Conservation (phyloP, 208 protist species). For the Strigomonas oncopelti region DNA sequence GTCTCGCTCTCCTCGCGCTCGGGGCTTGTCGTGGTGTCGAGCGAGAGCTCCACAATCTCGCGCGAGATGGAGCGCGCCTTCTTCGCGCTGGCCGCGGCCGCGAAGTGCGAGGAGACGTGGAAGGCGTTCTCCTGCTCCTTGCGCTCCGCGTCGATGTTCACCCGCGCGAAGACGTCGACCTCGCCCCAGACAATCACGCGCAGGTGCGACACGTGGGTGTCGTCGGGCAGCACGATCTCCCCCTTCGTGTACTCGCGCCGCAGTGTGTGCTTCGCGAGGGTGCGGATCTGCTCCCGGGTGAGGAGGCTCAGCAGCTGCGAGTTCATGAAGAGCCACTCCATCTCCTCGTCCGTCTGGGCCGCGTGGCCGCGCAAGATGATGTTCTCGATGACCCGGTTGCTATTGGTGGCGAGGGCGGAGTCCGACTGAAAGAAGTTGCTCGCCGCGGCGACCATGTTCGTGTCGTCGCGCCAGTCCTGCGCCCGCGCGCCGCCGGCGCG, state of each 20-base stretch:
- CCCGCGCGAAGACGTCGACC: constrained; percentile 64
- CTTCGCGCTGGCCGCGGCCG: background rate
- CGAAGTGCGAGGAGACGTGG: constrained; percentile 22
- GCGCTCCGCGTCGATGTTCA: constrained; percentile 22
- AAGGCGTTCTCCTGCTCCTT: constrained; percentile 25
- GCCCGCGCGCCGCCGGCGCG: constrained; percentile 4
- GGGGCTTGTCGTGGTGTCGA: background rate
- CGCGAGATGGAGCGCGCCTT: background rate
- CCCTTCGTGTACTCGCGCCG: constrained; percentile 66
- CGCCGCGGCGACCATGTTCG: constrained; percentile 26
- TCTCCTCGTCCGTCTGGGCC: constrained; percentile 40
- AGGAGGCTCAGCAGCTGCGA: constrained; percentile 52
- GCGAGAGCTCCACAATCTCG: constrained; percentile 13
- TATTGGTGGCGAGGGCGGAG: constrained; percentile 22
- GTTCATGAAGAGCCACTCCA: constrained; percentile 59
- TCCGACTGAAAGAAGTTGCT: constrained; percentile 45
- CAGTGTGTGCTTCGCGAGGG: constrained; percentile 36
- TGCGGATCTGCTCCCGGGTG: constrained; percentile 32
- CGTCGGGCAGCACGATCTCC: constrained; percentile 46
- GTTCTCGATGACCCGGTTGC: constrained; percentile 52
- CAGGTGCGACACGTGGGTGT: constrained; percentile 34
- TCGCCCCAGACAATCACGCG: constrained; percentile 69
- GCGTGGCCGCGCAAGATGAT: constrained; percentile 38
- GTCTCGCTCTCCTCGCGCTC: constrained; percentile 12
- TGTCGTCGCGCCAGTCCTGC: constrained; percentile 52